Conservation (phyloP, 805 yeast genomes). For the Wickerhamomyces strasburgensis region DNA sequence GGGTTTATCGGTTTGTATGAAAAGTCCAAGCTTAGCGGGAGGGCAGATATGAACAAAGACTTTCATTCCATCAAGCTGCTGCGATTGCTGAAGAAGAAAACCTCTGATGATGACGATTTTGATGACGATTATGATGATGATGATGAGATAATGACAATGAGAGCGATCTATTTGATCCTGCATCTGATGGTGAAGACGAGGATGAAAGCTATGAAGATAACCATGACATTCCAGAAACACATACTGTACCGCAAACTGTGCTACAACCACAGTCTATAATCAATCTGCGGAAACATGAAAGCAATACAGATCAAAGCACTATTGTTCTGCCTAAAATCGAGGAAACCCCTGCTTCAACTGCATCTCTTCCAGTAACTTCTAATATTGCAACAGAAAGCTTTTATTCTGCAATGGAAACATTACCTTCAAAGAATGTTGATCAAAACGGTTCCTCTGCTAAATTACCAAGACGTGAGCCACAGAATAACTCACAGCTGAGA, state of each 20-base stretch:
- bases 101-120: conserved; percentile 3
- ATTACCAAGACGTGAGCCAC: too few relatives aligned
- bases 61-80: conserved; percentile 1
- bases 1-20: conserved; percentile 5
- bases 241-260: too few relatives aligned
- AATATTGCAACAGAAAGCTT: too few relatives aligned
- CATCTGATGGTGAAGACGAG: conserved; percentile 1
- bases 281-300: too few relatives aligned
- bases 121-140: conserved; percentile 4
- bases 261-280: too few relatives aligned
- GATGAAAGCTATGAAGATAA: background rate
- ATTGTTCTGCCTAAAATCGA: conserved; percentile 4
- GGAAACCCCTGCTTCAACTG: background rate
- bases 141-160: background rate
- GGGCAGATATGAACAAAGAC: conserved; percentile 4
- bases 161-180: background rate
- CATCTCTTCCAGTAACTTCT: too few relatives aligned
- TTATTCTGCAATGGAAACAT: too few relatives aligned
- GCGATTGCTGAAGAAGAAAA: conserved; percentile 7
- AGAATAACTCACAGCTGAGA: too few relatives aligned
- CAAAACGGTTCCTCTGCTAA: too few relatives aligned
- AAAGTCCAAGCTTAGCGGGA: conserved; percentile 5
- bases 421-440: too few relatives aligned
- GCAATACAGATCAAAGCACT: background rate
- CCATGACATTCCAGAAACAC: too few relatives aligned